Evolutionary conservation across 2,329 filamentous ascomycete species (phyloP), one percentile per base, ranked within the genome.

Genomic region (Orbilia javanica): DNA sequence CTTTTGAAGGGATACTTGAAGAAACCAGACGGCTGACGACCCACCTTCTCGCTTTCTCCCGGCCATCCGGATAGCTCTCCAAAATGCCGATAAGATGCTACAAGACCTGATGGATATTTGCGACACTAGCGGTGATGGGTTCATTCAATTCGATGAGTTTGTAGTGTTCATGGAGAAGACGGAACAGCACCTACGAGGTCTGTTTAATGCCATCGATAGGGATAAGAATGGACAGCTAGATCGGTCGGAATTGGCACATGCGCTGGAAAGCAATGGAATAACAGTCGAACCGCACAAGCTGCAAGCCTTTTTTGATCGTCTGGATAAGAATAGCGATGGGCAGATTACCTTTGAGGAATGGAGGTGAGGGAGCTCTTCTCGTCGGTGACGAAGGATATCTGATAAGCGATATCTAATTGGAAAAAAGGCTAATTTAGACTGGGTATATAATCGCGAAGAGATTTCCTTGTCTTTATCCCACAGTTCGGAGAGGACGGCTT

Each of bases 71-170:
- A 80, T 82, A 91, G 90, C 91, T 80, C 85, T 99, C 83, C 97
- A 97, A 86, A 96, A 97, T 87, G 96, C 96, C 83, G 92, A 97
- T 84, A 87, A 89, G 42, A 90, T 98, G 87, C 88, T 99, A 79
- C 88, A 89, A 83, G 90, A 92, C 82, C 92, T 98, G 73, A 88
- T 97, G 83, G 87, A 88, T 80, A 89, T 91, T 79, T 94, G 97
- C 79, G 96, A 99, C 83, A 92, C 90, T 73, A 94, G 94, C 83
- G 89, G 90, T 27, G 94, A 98, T 84, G 93, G 95, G 80, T 91
- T 90, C 82, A 98, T 99, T 81, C 92, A 96, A 84, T 97, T 93
- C 84, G 89, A 94, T 85, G 96, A 99, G 86, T 99, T 99, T 83
- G 91, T 91, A 80, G 88, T 87, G 48, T 98, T 98, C 83, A 93